phyloP scores from a whole-genome alignment of 352 stramenopile species.

The Globisporangium uncinulatum region DNA sequence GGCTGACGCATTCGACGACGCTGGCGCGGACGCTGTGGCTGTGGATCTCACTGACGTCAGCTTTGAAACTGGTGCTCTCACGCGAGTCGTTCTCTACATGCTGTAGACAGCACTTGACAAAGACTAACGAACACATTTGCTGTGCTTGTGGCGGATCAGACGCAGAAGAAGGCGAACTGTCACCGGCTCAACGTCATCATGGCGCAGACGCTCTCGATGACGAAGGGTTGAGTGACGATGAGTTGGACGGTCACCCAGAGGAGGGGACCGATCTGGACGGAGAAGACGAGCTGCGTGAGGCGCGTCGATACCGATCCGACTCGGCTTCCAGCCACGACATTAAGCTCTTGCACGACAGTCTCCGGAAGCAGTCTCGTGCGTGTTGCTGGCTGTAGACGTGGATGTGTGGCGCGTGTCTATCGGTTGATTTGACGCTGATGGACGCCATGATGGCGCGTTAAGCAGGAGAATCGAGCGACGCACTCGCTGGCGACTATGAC shows the following conservation, averaged over 20 bases:
- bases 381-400: background rate
- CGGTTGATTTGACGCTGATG: background rate
- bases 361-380: conserved; percentile 48
- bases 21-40: conserved; percentile 16
- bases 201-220: conserved; percentile 20
- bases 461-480: conserved; percentile 15
- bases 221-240: conserved; percentile 13
- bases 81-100: background rate
- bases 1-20: conserved; percentile 58
- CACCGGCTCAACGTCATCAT: conserved; percentile 12
- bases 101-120: background rate
- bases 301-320: conserved; percentile 20
- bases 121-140: background rate
- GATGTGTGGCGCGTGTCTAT: background rate
- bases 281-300: conserved; percentile 15
- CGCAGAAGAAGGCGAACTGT: conserved; percentile 21
- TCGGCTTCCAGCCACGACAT: conserved; percentile 57
- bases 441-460: background rate
- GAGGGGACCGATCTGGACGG: conserved; percentile 14
- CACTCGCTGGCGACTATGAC: conserved; percentile 30
- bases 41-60: conserved; percentile 57
- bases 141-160: conserved; percentile 15
- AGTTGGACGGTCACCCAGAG: conserved; percentile 8
- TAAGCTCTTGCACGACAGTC: conserved; percentile 44
- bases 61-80: conserved; percentile 40